These are phyloP conservation scores for Tympanopsis confertula DNA, from an alignment of 2,329 filamentous ascomycete genomes.

Conservation along the genomic window DNA sequence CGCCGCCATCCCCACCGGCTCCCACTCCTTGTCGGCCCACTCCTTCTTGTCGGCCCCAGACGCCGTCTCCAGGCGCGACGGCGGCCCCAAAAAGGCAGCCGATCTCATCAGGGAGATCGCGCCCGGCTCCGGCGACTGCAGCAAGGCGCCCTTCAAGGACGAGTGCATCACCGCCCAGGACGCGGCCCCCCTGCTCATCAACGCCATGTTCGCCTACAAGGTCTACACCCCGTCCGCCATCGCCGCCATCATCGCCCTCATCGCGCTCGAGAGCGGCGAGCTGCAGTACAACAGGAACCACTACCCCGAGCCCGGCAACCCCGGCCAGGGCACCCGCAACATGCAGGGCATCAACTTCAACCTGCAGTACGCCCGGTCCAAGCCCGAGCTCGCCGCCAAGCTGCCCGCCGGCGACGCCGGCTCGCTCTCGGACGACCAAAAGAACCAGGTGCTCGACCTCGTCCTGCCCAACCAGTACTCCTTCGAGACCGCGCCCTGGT, in stretches of 20 bases:
- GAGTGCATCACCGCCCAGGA: conserved; percentile 40
- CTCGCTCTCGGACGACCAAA: conserved; percentile 18
- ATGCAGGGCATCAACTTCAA: conserved; percentile 51
- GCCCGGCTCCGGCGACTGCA: background rate
- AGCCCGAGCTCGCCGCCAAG: conserved; percentile 26
- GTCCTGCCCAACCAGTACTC: conserved; percentile 35
- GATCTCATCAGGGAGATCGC: background rate
- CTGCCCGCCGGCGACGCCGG: conserved; percentile 14
- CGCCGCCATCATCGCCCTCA: conserved; percentile 46
- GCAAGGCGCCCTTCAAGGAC: conserved; percentile 13
- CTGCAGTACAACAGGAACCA: conserved; percentile 54
- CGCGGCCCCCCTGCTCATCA: conserved; percentile 36
- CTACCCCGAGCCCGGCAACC: conserved; percentile 28
- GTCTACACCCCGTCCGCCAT: conserved; percentile 39
- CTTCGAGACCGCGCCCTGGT: conserved; percentile 52
- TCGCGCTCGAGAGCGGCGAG: conserved; percentile 46
- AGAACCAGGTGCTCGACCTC: conserved; percentile 31
- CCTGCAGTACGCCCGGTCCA: conserved; percentile 35
- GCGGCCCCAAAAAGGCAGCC: too few relatives aligned
- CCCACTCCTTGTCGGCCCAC: too few relatives aligned
- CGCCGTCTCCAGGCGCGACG: too few relatives aligned
- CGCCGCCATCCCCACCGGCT: too few relatives aligned
- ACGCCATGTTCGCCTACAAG: conserved; percentile 38
- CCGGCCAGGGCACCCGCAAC: conserved; percentile 52
- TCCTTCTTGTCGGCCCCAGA: too few relatives aligned